Evolutionary conservation across 2,329 filamentous ascomycete genomes (phyloP).

Genomic region (Sarocladium brachiariae): DNA sequence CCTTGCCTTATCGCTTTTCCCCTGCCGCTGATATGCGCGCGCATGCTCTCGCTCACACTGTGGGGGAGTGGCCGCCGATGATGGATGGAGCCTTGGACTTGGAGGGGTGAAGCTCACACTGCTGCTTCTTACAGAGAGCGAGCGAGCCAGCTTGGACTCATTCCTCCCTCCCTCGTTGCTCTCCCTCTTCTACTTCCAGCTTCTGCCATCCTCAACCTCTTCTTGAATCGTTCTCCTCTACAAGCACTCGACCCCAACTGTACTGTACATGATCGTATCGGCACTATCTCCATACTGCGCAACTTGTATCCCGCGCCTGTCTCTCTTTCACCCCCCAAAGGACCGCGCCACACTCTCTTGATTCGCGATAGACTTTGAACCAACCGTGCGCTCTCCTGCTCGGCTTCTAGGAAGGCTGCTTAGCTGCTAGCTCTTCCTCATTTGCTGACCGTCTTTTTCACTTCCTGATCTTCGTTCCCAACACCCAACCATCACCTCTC

Average conservation of each 20-base stretch:
- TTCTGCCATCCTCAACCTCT: background rate
- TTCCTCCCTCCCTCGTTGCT: constrained; percentile 4
- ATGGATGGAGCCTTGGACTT: too few species aligned
- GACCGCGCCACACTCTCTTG: background rate
- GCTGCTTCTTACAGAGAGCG: constrained; percentile 4
- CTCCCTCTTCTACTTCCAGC: background rate
- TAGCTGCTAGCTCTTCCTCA: constrained; percentile 9
- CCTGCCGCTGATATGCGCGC: constrained; percentile 3
- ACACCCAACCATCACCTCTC: too few species aligned
- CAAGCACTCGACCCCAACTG: background rate
- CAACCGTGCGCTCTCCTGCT: background rate
- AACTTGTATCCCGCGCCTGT: background rate
- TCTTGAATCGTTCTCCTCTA: background rate
- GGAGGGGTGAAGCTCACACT: constrained; percentile 4
- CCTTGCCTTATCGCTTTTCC: constrained; percentile 6
- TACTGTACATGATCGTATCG: background rate
- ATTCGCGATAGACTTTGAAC: constrained; percentile 6
- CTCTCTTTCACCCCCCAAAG: background rate
- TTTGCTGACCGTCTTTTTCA: background rate
- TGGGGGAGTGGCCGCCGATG: background rate
- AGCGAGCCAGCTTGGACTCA: constrained; percentile 9
- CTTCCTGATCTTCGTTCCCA: background rate
- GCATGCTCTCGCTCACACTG: background rate
- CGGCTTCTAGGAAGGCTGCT: constrained; percentile 2
- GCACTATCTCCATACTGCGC: background rate